Evolutionary conservation across 441 rosid species (phyloP), one percentile per base, ranked within the genome.

Genomic region (Brassica hybrid): DNA sequence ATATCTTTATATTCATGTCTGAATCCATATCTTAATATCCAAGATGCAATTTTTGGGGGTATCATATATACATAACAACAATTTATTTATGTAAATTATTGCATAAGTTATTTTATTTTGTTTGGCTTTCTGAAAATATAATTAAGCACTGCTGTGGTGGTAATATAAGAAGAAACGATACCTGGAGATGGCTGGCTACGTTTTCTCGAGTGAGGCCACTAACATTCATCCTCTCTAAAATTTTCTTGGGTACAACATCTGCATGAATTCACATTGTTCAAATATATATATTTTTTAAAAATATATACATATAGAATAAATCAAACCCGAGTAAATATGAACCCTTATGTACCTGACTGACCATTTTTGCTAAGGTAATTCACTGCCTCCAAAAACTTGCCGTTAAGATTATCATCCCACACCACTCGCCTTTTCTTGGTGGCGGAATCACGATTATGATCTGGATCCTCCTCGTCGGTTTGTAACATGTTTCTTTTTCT

Each of bases 171-270:
- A 69, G n/a, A 76, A 63, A 62, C 25, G 38, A 25, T 87, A 90
- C 97, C 94, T 94, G 97, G 64, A 94, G 96, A 85, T 94, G 97
- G 82, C 96, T 92, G 7, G 98, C 98, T 72, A 94, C 96, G 72
- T 92, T 90, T 86, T 90, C 98, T 78, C 98, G 86, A 5, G 90
- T 89, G 73, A 94, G 84, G 19, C 89, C 83, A 6, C 86, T 86
- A 80, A 88, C 90, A 83, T 87, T 90, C 98, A 94, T 94, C 84
- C 81, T 57, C 85, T 90, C 96, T 58, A 94, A 83, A 83, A 93
- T 90, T 78, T 87, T 89, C 87, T 87, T 93, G 0, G 98, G 98
- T 73, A 88, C 91, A 66, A 92, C 96, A 48, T 48, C 98, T 94
- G 87, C 6, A 65, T 11, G 9, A 14, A 52, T 56, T 14, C 30